These are phyloP conservation scores for Argentina anserina DNA, from an alignment of 306 rosid genomes.

Conservation along the genomic window DNA sequence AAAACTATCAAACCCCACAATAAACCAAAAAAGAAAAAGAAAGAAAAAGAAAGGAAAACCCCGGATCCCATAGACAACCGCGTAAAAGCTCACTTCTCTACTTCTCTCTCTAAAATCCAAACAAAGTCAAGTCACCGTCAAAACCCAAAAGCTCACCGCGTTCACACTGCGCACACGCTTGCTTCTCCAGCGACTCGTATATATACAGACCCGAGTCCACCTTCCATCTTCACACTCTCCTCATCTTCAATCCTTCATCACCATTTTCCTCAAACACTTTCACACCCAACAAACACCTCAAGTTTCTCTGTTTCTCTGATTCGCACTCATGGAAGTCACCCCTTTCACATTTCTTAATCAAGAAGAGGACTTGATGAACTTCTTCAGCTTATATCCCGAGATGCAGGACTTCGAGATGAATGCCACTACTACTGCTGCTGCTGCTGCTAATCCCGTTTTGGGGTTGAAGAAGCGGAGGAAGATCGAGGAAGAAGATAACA, in stretches of 20 bases:
- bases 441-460: not conserved
- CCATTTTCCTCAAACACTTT: constrained; percentile 18
- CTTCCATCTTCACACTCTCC: not conserved
- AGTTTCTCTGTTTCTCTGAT: not conserved
- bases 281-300: constrained; percentile 10
- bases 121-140: constrained; percentile 51
- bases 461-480: constrained; percentile 28
- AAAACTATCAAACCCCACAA: not conserved
- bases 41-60: not conserved
- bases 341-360: constrained; percentile 32
- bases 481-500: constrained; percentile 15
- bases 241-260: no score
- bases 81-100: constrained; percentile 21
- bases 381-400: constrained; percentile 36
- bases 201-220: not conserved
- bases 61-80: constrained; percentile 31
- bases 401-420: constrained; percentile 36
- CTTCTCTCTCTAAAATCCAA: not conserved
- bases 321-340: constrained; percentile 49
- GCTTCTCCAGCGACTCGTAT: constrained; percentile 17
- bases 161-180: constrained; percentile 65
- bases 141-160: constrained; percentile 29
- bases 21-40: no score
- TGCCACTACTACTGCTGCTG: not conserved
- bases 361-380: constrained; percentile 41